Evolutionary conservation across 2,329 filamentous ascomycete genomes (phyloP), one percentile per base, ranked within the genome.

Genomic region (Alternaria alternata): DNA sequence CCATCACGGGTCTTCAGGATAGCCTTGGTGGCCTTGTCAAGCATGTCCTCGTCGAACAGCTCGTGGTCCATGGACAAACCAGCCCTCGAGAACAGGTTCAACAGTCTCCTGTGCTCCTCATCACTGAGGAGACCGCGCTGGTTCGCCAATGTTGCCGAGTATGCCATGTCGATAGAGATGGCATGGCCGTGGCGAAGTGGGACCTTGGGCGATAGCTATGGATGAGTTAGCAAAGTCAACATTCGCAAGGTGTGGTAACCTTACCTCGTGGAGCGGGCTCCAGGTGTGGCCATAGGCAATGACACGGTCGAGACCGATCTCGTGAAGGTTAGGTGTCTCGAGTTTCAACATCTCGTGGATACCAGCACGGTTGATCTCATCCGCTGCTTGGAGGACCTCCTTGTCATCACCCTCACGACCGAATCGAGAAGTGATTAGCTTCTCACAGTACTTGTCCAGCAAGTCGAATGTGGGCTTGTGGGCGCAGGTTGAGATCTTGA

Each of bases 131-230:
- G 80, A 4, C 87, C 87, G n/a, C 87, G 85, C 60, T 82, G 76
- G 71, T 88, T 85, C 18, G 89, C 88, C 4, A 92, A 82, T 0
- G 89, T 91, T 0, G 89, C 89, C 0, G 88, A 90, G 78, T 89
- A 92, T 0, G 89, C 89, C 89, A 92, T 92, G 74, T 91, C 89
- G 62, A 91, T 90, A 3, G 87, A 89, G 67, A 92, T 91, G 65
- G 89, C 89, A 71, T 92, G 89, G 4, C 89, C 89, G 73, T 92
- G 90, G 42, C 89, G 87, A 43, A 91, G 84, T 1, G 89, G 89
- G 0, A 88, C 87, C 51, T 89, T 85, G 0, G 89, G 89, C 0
- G 89, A 83, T 9, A 92, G 84, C 77, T 92, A 47, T 6, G 4
- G 18, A 5, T 42, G 34, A 8, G 52, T 73, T 14, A 74, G 61